Percentiles rank a stretch among this genome's conserved stretches.
Conservation (phyloP, 108 stramenopile species). For the Pseudonitzschia delicatissima region DNA sequence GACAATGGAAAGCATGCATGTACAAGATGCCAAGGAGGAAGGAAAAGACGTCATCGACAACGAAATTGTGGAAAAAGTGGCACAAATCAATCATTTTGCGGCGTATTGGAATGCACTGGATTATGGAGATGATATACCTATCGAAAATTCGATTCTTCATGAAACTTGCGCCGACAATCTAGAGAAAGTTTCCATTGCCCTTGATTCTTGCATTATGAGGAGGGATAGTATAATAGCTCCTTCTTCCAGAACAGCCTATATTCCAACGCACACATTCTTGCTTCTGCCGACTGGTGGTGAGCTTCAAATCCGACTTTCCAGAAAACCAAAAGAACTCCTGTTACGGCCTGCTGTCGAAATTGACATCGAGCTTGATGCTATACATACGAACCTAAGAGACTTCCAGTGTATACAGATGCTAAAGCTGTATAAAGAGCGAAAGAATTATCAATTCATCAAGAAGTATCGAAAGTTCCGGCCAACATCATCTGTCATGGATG, state of each 20-base stretch:
- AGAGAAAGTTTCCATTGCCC: constrained; percentile 21
- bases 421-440: constrained; percentile 28
- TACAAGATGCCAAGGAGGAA: constrained; percentile 48
- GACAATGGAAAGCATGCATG: constrained; percentile 64
- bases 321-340: constrained; percentile 23
- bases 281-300: constrained; percentile 48
- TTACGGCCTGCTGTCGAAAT: constrained; percentile 27
- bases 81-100: constrained; percentile 64
- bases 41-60: constrained; percentile 8
- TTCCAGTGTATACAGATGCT: constrained; percentile 46
- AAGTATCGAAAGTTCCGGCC: constrained; percentile 52
- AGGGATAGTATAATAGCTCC: constrained; percentile 31
- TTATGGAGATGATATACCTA: constrained; percentile 28
- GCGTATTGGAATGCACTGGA: constrained; percentile 56
- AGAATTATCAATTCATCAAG: constrained; percentile 43
- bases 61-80: constrained; percentile 41
- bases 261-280: constrained; percentile 47
- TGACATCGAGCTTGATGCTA: constrained; percentile 24
- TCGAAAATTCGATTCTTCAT: constrained; percentile 42
- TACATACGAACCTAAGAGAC: constrained; percentile 40
- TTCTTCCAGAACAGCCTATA: constrained; percentile 23
- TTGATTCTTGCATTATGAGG: constrained; percentile 46
- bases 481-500: constrained; percentile 23
- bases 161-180: constrained; percentile 19
- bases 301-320: constrained; percentile 34